phyloP scores from a whole-genome alignment of 306 rosid genomes.

The Vigna trinervia region DNA sequence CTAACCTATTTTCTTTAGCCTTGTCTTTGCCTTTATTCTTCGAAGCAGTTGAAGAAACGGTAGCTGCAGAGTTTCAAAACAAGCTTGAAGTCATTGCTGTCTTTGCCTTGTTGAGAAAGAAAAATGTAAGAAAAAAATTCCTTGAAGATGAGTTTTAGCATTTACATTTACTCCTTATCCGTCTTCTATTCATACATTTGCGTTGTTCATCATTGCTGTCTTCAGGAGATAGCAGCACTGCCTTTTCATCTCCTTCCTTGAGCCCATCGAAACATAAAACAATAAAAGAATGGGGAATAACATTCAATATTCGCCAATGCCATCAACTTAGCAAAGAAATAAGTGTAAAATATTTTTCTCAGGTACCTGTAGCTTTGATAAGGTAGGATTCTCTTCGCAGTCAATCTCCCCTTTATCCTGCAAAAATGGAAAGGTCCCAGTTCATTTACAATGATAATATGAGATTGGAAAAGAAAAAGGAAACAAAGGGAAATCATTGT shows the following conservation, averaged over 20 bases:
- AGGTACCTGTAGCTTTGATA: constrained; percentile 60
- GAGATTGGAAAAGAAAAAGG: neutral
- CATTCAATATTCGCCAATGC: constrained; percentile 30
- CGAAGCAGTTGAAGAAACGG: constrained; percentile 57
- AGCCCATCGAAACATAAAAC: constrained; percentile 41
- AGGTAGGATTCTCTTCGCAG: constrained; percentile 41
- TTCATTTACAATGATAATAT: constrained; percentile 3
- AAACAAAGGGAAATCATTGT: neutral
- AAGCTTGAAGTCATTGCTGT: neutral
- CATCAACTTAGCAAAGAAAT: constrained; percentile 6
- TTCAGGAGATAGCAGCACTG: constrained; percentile 33
- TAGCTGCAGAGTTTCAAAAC: constrained; percentile 59
- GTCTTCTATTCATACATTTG: constrained; percentile 49
- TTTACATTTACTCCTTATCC: constrained; percentile 74
- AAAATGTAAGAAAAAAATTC: neutral
- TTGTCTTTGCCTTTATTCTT: constrained; percentile 61
- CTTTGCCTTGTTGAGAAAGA: neutral
- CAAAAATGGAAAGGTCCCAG: constrained; percentile 23
- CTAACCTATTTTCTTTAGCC: constrained; percentile 71
- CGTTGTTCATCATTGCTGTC: constrained; percentile 48
- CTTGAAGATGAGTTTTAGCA: constrained; percentile 29
- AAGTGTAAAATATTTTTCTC: constrained; percentile 32
- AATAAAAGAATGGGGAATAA: constrained; percentile 31
- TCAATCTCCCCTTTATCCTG: constrained; percentile 61
- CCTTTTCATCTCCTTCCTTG: constrained; percentile 58